These are phyloP conservation scores for Diaporthe australafricana DNA, from an alignment of 2,329 filamentous ascomycete genomes.

Conservation along the genomic window DNA sequence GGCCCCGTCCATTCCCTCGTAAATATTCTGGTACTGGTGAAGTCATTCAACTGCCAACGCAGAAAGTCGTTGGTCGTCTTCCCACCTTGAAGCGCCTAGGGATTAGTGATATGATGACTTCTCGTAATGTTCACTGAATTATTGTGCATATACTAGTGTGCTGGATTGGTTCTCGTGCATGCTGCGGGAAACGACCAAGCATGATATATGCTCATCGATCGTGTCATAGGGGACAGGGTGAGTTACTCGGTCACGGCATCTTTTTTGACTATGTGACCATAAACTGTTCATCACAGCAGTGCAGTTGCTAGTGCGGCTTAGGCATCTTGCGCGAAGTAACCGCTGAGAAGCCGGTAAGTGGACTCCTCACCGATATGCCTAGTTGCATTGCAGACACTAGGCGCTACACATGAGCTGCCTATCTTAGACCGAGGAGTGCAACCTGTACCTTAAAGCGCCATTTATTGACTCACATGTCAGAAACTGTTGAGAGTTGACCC, in stretches of 20 bases:
- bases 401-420: not conserved
- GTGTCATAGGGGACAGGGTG: not conserved
- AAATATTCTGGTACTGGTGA: not conserved
- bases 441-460: not conserved
- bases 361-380: not conserved
- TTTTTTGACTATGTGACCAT: not conserved
- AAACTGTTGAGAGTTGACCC: not conserved
- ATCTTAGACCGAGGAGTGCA: not conserved
- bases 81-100: not conserved
- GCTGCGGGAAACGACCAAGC: not conserved
- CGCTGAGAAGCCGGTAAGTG: not conserved
- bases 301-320: not conserved
- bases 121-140: too few species aligned
- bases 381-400: conserved; percentile 16
- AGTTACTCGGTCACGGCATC: not conserved
- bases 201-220: not conserved
- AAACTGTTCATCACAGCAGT: not conserved
- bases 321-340: not conserved
- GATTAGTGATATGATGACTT: not conserved
- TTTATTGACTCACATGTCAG: not conserved
- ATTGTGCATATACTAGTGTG: too few species aligned
- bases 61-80: not conserved
- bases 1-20: too few species aligned
- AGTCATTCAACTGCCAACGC: not conserved
- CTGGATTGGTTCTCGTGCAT: not conserved